phyloP scores from a whole-genome alignment of 2,329 filamentous ascomycete species.

The Aureobasidium sp. region DNA sequence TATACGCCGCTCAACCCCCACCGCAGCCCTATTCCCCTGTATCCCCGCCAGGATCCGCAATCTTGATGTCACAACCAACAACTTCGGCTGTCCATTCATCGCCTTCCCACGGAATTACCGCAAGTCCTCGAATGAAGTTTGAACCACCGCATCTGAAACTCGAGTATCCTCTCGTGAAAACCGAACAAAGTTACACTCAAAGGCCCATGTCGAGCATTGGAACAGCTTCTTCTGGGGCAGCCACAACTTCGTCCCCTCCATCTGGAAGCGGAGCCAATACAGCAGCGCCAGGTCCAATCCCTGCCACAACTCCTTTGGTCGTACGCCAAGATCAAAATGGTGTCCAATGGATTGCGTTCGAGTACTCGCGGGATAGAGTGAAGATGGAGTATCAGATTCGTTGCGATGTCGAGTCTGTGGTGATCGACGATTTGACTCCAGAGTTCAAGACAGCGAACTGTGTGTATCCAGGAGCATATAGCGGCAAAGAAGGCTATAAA shows the following conservation, averaged over 20 bases:
- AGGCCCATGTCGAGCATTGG: conserved; percentile 46
- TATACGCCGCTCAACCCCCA: conserved; percentile 50
- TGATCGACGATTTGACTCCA: conserved; percentile 71
- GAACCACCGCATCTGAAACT: conserved; percentile 4
- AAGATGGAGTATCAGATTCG: conserved; percentile 99
- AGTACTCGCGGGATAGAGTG: conserved; percentile 92
- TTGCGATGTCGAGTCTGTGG: conserved; percentile 94
- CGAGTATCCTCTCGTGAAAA: not conserved
- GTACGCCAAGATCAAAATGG: conserved; percentile 93
- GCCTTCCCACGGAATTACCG: conserved; percentile 52
- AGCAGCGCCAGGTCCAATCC: conserved; percentile 90
- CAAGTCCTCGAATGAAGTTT: conserved; percentile 49
- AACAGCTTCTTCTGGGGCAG: not conserved
- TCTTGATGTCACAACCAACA: conserved; percentile 50
- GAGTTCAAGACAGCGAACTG: conserved; percentile 99
- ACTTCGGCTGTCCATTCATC: conserved; percentile 26
- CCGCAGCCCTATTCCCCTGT: conserved; percentile 48
- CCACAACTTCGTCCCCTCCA: conserved; percentile 23
- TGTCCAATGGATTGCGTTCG: conserved; percentile 97
- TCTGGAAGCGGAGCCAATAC: conserved; percentile 59
- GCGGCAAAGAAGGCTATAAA: conserved; percentile 89
- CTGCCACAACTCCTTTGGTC: conserved; percentile 88
- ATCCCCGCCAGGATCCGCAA: conserved; percentile 38
- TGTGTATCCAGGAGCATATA: conserved; percentile 92
- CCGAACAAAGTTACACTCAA: conserved; percentile 46